phyloP scores from a whole-genome alignment of 257 asterid species.

The Solanum chaucha region DNA sequence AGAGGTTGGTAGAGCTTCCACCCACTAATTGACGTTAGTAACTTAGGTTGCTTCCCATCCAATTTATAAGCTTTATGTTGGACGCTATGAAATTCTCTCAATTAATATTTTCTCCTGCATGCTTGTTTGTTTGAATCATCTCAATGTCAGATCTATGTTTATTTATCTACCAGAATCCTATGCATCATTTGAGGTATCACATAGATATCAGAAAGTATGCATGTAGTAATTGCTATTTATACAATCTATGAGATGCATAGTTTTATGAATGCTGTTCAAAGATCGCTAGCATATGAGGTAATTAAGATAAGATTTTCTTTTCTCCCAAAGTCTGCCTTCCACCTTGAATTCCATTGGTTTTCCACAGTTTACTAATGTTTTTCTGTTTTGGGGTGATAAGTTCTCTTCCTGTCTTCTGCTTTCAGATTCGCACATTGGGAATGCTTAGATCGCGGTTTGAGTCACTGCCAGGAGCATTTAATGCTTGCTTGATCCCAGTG shows the following conservation, averaged over 20 bases:
- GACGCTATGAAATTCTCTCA: background rate
- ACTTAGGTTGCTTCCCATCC: background rate
- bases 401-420: constrained; percentile 7
- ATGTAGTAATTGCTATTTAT: background rate
- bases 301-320: background rate
- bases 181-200: background rate
- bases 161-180: background rate
- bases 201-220: background rate
- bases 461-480: constrained; percentile 89
- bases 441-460: constrained; percentile 94
- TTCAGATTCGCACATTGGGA: constrained; percentile 83
- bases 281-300: background rate
- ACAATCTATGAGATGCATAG: background rate
- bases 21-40: background rate
- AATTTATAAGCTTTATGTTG: background rate
- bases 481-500: constrained; percentile 62
- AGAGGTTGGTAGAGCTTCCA: constrained; percentile 53
- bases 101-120: background rate
- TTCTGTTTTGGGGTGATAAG: background rate
- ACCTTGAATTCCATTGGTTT: background rate
- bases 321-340: background rate
- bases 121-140: background rate
- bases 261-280: background rate
- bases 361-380: background rate
- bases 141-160: background rate